phyloP scores from a whole-genome alignment of 345 rosid genomes.

The Leavenworthia alabamica region DNA sequence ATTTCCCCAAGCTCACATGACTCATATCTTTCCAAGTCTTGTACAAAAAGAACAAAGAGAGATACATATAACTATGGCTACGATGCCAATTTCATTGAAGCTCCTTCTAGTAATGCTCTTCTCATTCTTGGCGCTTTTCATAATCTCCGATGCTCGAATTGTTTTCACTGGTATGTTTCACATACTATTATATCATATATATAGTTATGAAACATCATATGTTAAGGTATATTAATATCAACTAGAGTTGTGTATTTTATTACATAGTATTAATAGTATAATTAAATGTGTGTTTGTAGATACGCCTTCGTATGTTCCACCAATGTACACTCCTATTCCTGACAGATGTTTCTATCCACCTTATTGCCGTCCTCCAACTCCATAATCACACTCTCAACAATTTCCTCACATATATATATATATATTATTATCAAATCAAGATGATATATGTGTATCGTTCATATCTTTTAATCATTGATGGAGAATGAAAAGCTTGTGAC shows the following conservation, averaged over 20 bases:
- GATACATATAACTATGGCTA: not conserved
- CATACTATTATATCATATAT: not conserved
- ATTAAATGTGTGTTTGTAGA: not conserved
- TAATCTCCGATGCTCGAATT: not conserved
- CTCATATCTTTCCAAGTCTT: not conserved
- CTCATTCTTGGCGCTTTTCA: not conserved
- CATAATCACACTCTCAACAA: not conserved
- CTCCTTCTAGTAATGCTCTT: not conserved
- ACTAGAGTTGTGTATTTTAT: not conserved
- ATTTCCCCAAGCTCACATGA: not conserved
- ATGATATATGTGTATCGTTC: not conserved
- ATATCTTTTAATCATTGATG: not conserved
- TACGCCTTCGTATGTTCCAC: not conserved
- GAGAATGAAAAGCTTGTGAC: too few species aligned
- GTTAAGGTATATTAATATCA: too few species aligned
- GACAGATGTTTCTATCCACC: not conserved
- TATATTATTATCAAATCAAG: not conserved
- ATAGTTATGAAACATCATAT: too few species aligned
- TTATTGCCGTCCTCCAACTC: not conserved
- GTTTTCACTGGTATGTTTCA: not conserved
- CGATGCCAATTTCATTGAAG: not conserved
- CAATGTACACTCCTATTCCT: not conserved
- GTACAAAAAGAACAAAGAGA: not conserved
- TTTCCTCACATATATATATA: not conserved
- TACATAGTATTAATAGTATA: not conserved